Percentiles rank a stretch among this genome's conserved stretches.
Evolutionary conservation across 345 rosid species (phyloP).

Genomic region (Lenwebbia sp.): DNA sequence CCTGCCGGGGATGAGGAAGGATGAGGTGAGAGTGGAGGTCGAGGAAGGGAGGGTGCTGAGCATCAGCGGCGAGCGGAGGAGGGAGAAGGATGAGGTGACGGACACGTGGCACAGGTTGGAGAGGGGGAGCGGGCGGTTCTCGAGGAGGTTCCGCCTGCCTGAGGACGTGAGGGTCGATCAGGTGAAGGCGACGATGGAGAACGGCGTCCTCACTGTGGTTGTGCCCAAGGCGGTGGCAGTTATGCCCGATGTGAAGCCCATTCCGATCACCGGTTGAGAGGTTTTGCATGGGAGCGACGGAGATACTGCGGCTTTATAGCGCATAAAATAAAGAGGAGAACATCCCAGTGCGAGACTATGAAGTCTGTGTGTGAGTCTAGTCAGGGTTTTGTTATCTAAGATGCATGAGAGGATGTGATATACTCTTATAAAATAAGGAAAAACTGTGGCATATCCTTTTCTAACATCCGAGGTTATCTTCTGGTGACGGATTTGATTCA

Average conservation of each 20-base stretch:
- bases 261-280: slow-evolving; percentile 9
- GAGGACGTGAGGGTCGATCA: slow-evolving; percentile 22
- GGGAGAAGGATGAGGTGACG: slow-evolving; percentile 18
- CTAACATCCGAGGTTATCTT: not conserved
- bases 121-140: slow-evolving; percentile 19
- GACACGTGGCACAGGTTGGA: slow-evolving; percentile 31
- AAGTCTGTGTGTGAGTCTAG: not conserved
- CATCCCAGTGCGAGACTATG: not conserved
- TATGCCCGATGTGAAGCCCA: slow-evolving; percentile 15
- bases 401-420: not conserved
- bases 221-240: slow-evolving; percentile 12
- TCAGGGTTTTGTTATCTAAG: not conserved
- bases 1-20: slow-evolving; percentile 28
- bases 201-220: slow-evolving; percentile 21
- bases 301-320: not conserved
- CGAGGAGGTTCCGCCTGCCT: slow-evolving; percentile 31
- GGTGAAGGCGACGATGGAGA: slow-evolving; percentile 27
- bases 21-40: slow-evolving; percentile 26
- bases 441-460: not conserved
- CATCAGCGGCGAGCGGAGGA: slow-evolving; percentile 26
- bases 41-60: slow-evolving; percentile 22
- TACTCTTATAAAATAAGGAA: not conserved
- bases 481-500: not conserved
- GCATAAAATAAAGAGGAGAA: not conserved
- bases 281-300: not conserved